phyloP scores from a whole-genome alignment of 768 basidiomycete genomes.

The Termitomyces sp. region DNA sequence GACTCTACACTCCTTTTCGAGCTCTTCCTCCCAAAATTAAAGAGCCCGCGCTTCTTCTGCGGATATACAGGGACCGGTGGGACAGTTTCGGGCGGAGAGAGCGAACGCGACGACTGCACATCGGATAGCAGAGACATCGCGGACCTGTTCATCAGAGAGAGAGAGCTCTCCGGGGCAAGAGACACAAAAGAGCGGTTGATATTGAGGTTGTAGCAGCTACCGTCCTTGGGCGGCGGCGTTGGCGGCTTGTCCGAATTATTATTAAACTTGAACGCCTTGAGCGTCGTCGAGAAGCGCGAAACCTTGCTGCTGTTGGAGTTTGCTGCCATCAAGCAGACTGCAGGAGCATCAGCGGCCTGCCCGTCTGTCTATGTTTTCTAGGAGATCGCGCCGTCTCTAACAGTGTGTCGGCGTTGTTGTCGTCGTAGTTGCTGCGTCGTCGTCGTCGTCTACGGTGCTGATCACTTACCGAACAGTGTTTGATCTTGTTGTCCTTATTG shows the following conservation, averaged over 20 bases:
- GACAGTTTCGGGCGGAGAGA: slow-evolving; percentile 14
- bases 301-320: slow-evolving; percentile 18
- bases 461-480: background rate
- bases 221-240: slow-evolving; percentile 62
- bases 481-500: background rate
- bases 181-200: slow-evolving; percentile 41
- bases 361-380: background rate
- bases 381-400: background rate
- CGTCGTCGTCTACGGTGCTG: background rate
- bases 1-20: slow-evolving; percentile 20
- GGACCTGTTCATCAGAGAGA: slow-evolving; percentile 29
- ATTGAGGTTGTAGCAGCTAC: slow-evolving; percentile 36
- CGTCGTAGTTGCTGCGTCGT: background rate
- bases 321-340: slow-evolving; percentile 17
- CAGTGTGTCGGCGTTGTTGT: background rate
- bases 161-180: slow-evolving; percentile 33
- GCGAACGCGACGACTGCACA: slow-evolving; percentile 14
- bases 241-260: slow-evolving; percentile 27
- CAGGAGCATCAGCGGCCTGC: background rate
- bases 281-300: slow-evolving; percentile 26
- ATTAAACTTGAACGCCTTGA: slow-evolving; percentile 30
- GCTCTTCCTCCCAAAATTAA: slow-evolving; percentile 36
- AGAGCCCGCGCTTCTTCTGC: slow-evolving; percentile 34
- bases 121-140: slow-evolving; percentile 31
- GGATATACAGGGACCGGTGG: slow-evolving; percentile 15